Base-by-base conservation (phyloP, 1,284 basidiomycete species). In the Malassezia slooffiae region DNA sequence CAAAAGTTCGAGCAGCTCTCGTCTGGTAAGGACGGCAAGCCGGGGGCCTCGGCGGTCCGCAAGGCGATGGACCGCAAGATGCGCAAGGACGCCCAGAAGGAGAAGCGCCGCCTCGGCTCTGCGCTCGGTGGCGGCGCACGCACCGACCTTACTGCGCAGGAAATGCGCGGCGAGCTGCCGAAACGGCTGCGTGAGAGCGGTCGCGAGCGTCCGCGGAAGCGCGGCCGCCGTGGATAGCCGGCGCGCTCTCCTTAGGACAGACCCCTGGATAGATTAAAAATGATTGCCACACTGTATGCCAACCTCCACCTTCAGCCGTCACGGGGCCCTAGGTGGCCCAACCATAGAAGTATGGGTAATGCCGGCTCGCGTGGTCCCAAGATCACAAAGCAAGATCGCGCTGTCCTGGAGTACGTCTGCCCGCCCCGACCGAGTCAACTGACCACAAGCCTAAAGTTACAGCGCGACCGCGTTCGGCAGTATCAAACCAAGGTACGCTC, bases 381-480 rank as follows among this genome's bases (percentile, higher is more conserved):
- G 75, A 81, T 97, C 57, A 96, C 91, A 7, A 74, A 80, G 29
- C 90, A 93, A 67, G 91, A 97, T 71, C 78, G 82, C 47, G 90
- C 90, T 29, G 83, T 96, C 41, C 77, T 96, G 45, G 89, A 95
- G 90, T 95, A 60, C 66, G 82, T 62, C 11, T 21, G n/a, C n/a
- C n/a, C n/a, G n/a, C n/a, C n/a, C n/a, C n/a, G n/a, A n/a, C n/a
- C n/a, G n/a, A n/a, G n/a, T n/a, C n/a, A n/a, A n/a, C n/a, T n/a
- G n/a, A 8, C 11, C 11, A 21, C 34, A 3, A 83, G 88, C 67
- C 77, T 97, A 55, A 97, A 97, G 72, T 72, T 93, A 37, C 91
- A 97, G 71, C 77, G 93, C 33, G 93, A 97, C 72, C 91, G 90
- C 70, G 75, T 97, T 52, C 83, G 79, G 69, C 87, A 90, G 70